Evolutionary conservation across 371 early-diverging fungal genomes (phyloP).

Genomic region (Funneliformis caledonium): DNA sequence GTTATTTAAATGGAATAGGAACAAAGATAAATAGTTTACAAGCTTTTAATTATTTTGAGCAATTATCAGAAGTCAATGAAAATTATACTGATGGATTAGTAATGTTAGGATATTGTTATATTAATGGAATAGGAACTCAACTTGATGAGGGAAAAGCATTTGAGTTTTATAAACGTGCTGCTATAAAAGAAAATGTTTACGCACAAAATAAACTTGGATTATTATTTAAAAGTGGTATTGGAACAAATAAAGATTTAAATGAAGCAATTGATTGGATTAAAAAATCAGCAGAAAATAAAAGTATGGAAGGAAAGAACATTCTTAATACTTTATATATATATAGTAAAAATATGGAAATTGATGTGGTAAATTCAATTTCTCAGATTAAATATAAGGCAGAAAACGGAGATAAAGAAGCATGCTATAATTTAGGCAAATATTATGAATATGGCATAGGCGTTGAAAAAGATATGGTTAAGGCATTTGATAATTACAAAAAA

Average conservation of each 20-base stretch:
- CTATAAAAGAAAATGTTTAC: not conserved
- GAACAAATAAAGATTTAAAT: not conserved
- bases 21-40: not conserved
- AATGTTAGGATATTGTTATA: too few species aligned
- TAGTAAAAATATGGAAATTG: too few species aligned
- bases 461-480: too few species aligned
- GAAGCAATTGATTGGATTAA: not conserved
- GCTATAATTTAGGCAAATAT: too few species aligned
- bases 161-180: not conserved
- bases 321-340: too few species aligned
- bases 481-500: too few species aligned
- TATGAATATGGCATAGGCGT: too few species aligned
- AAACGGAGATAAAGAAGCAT: too few species aligned
- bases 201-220: constrained; percentile 1
- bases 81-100: too few species aligned
- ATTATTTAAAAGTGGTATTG: not conserved
- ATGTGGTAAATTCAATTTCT: too few species aligned
- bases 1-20: constrained; percentile 10
- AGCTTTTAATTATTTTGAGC: constrained; percentile 1
- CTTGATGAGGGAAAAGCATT: not conserved
- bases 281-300: not conserved
- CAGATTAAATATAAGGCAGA: too few species aligned
- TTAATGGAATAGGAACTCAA: not conserved
- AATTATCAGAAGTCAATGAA: not conserved
- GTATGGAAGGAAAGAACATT: not conserved